Percentiles rank a stretch among this genome's conserved stretches.
Evolutionary conservation across 371 early-diverging fungal genomes (phyloP).

Genomic region (Mucor irregularis): DNA sequence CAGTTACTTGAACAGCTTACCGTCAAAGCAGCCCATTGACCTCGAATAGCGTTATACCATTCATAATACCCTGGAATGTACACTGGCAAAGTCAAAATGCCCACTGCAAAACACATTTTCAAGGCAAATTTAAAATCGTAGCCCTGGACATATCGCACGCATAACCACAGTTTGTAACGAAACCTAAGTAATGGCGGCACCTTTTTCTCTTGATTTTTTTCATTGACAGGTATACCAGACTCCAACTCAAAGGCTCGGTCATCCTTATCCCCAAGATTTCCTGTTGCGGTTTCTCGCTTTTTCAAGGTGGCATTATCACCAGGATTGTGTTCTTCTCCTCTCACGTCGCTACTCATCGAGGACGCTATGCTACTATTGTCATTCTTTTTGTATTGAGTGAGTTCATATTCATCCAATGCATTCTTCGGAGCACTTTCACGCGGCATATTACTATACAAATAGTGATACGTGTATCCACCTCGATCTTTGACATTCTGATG

Average conservation of each 20-base stretch:
- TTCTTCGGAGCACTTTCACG: too few relatives aligned
- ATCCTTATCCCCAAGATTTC: background rate
- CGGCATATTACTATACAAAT: too few relatives aligned
- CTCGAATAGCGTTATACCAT: conserved; percentile 41
- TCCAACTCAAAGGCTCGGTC: background rate
- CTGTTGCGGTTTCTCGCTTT: background rate
- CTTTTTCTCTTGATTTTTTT: background rate
- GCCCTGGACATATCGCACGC: conserved; percentile 38
- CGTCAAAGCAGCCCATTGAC: conserved; percentile 57
- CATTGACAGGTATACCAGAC: background rate
- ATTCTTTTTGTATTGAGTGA: too few relatives aligned
- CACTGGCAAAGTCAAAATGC: conserved; percentile 43
- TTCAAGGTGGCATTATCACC: background rate
- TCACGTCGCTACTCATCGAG: too few relatives aligned
- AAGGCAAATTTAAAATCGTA: conserved; percentile 57
- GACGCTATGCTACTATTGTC: too few relatives aligned
- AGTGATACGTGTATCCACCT: conserved; percentile 37
- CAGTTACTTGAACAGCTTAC: too few relatives aligned
- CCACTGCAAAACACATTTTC: conserved; percentile 51
- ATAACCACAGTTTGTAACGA: conserved; percentile 47
- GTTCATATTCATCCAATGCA: too few relatives aligned
- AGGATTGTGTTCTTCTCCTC: too few relatives aligned
- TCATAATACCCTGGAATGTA: conserved; percentile 42
- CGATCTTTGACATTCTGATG: conserved; percentile 39
- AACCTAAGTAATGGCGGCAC: conserved; percentile 27